Percentiles rank a stretch among this genome's conserved stretches.
Conservation (phyloP, 306 rosid genomes). For the Quercus mongolica region DNA sequence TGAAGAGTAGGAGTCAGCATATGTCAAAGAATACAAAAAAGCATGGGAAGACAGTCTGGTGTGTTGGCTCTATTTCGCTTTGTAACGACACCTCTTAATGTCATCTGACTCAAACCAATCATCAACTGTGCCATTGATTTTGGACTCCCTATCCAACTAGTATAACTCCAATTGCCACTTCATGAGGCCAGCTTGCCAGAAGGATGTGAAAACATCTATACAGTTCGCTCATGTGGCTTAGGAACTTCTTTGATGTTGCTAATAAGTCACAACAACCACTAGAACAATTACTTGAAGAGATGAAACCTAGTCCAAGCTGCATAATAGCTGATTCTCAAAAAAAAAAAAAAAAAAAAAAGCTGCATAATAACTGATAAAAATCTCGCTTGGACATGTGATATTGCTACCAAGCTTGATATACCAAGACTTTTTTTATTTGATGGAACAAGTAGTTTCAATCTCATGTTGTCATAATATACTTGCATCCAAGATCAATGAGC, state of each 20-base stretch:
- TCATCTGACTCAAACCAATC: conserved; percentile 1
- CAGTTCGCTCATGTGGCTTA: not conserved
- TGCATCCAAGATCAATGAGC: not conserved
- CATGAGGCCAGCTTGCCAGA: conserved; percentile 21
- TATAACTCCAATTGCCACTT: conserved; percentile 13
- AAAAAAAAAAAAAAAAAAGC: not conserved
- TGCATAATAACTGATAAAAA: conserved; percentile 12
- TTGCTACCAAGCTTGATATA: conserved; percentile 16
- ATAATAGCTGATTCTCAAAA: too few relatives aligned
- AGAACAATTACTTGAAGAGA: conserved; percentile 6
- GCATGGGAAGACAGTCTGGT: conserved; percentile 26
- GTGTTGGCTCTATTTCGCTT: conserved; percentile 47
- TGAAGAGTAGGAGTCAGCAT: conserved; percentile 42
- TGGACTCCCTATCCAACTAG: conserved; percentile 13
- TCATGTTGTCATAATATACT: conserved; percentile 2
- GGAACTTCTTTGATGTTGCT: conserved; percentile 14
- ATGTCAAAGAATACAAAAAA: conserved; percentile 25
- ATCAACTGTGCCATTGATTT: not conserved
- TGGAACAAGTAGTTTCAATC: conserved; percentile 23
- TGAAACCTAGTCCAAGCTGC: not conserved
- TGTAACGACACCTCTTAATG: conserved; percentile 31
- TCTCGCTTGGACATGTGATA: conserved; percentile 21
- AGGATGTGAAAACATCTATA: conserved; percentile 26
- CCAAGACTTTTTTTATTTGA: conserved; percentile 26
- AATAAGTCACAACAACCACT: conserved; percentile 14